A percentile compares a stretch with the other conserved stretches of the same genome.
Conservation (phyloP, 2,329 filamentous ascomycete genomes). For the Ophidiomyces ophidiicola region DNA sequence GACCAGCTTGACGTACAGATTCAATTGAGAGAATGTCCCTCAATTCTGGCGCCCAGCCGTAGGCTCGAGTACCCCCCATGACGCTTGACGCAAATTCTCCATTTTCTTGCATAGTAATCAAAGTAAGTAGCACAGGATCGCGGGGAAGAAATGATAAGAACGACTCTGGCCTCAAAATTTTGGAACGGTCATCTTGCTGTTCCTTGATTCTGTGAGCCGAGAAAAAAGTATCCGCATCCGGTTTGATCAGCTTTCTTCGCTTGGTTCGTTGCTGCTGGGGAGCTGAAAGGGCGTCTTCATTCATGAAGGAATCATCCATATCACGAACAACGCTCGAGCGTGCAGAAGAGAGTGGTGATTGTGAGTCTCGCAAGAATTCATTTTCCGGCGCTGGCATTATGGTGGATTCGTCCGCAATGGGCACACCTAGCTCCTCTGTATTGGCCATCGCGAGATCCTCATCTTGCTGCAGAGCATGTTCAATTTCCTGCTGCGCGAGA, state of each 20-base stretch:
- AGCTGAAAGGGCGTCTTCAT: constrained; percentile 40
- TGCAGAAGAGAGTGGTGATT: constrained; percentile 45
- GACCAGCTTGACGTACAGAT: constrained; percentile 59
- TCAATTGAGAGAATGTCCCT: constrained; percentile 85
- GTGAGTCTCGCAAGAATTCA: constrained; percentile 33
- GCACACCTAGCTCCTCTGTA: constrained; percentile 42
- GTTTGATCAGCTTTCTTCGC: constrained; percentile 67
- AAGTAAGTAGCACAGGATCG: constrained; percentile 71
- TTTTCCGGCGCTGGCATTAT: constrained; percentile 21
- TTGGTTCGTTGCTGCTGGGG: constrained; percentile 62
- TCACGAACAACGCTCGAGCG: constrained; percentile 44
- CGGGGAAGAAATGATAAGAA: constrained; percentile 80
- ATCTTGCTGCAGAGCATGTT: constrained; percentile 43
- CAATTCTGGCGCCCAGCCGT: constrained; percentile 82
- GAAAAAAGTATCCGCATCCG: constrained; percentile 71
- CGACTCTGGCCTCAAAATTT: constrained; percentile 68
- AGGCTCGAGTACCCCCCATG: constrained; percentile 65
- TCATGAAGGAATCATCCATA: constrained; percentile 48
- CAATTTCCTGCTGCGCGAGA: constrained; percentile 43
- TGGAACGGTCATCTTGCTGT: constrained; percentile 73
- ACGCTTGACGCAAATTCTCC: constrained; percentile 82
- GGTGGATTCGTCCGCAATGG: constrained; percentile 44
- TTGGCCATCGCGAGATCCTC: constrained; percentile 42
- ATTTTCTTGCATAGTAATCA: constrained; percentile 84
- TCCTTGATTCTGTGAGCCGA: constrained; percentile 67